Conservation (phyloP, 1,284 basidiomycete species). For the Pulveroboletus sp. region DNA sequence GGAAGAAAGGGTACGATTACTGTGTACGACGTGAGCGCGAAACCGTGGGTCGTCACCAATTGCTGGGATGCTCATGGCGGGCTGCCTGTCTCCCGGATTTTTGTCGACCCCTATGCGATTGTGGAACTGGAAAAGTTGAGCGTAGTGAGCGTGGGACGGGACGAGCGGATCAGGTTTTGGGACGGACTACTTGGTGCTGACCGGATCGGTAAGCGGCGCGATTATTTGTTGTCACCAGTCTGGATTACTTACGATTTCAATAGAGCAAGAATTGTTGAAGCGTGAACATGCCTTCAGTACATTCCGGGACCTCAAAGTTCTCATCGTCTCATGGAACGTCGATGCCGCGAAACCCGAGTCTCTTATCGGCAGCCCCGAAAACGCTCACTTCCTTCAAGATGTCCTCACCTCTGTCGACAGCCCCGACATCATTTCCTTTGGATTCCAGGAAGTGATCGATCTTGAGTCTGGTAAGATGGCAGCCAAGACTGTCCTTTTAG, state of each 20-base stretch:
- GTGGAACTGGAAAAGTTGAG: constrained; percentile 63
- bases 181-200: constrained; percentile 85
- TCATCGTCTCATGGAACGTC: constrained; percentile 94
- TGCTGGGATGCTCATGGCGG: constrained; percentile 86
- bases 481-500: constrained; percentile 85
- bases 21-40: constrained; percentile 73
- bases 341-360: constrained; percentile 85
- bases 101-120: constrained; percentile 74
- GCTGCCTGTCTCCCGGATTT: constrained; percentile 72
- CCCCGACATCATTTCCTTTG: constrained; percentile 91
- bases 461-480: constrained; percentile 89
- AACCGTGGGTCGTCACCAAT: constrained; percentile 88
- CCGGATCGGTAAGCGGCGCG: constrained; percentile 73
- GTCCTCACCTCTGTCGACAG: constrained; percentile 67
- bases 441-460: constrained; percentile 95
- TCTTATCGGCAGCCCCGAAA: constrained; percentile 61
- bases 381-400: constrained; percentile 72
- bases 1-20: constrained; percentile 79
- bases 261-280: constrained; percentile 76
- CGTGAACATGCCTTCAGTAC: constrained; percentile 78
- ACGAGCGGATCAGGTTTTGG: constrained; percentile 81
- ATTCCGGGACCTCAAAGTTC: constrained; percentile 75
- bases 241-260: constrained; percentile 4
- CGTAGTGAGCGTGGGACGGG: constrained; percentile 79
- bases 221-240: not conserved